phyloP scores from a whole-genome alignment of 2,329 filamentous ascomycete species.

The Claviceps africana region DNA sequence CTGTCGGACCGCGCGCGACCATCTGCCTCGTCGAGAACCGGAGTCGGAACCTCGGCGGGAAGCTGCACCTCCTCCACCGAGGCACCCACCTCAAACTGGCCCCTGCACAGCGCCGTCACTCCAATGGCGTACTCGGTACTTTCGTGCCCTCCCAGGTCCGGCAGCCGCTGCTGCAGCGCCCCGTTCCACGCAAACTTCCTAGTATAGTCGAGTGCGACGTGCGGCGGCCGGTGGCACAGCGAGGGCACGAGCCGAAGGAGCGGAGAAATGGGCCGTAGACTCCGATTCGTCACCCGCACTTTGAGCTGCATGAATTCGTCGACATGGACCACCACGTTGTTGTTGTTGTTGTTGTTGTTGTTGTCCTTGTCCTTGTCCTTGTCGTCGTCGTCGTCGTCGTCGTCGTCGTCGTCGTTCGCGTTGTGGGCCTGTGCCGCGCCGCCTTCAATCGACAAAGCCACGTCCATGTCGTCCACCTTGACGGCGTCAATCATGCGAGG shows the following conservation, averaged over 20 bases:
- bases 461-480: conserved; percentile 62
- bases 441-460: conserved; percentile 33
- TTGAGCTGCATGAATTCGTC: conserved; percentile 52
- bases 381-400: neutral
- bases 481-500: conserved; percentile 71
- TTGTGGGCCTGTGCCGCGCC: neutral
- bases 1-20: conserved; percentile 36
- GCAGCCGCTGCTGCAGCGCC: conserved; percentile 60
- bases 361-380: neutral
- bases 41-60: conserved; percentile 34
- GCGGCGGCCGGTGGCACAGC: conserved; percentile 57
- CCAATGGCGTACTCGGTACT: conserved; percentile 51
- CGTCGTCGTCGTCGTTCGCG: neutral
- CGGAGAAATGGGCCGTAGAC: conserved; percentile 49
- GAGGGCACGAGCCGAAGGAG: conserved; percentile 65
- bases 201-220: conserved; percentile 65
- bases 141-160: conserved; percentile 43
- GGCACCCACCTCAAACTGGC: conserved; percentile 69
- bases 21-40: conserved; percentile 9
- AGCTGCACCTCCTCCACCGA: conserved; percentile 64
- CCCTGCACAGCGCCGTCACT: conserved; percentile 61
- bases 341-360: conserved; percentile 7
- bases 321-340: conserved; percentile 17
- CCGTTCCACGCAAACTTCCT: conserved; percentile 78
- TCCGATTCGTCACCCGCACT: conserved; percentile 64